These are phyloP conservation scores for Trametes villosa DNA, from an alignment of 768 basidiomycete genomes.

Conservation along the genomic window DNA sequence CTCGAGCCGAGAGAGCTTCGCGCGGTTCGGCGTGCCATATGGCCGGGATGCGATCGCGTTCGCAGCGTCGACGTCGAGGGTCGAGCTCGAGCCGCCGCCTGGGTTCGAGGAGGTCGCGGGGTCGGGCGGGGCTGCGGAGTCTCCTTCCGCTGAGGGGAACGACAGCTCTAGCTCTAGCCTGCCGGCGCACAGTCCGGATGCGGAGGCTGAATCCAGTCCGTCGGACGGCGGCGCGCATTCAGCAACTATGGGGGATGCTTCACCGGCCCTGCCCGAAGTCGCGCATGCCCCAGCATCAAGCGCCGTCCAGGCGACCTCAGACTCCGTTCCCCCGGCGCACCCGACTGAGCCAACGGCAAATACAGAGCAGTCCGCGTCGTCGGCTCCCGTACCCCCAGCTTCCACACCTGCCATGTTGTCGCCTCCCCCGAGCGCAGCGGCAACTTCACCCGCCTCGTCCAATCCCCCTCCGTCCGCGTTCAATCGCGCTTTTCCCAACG, in stretches of 20 bases:
- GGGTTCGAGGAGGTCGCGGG: conserved; percentile 32
- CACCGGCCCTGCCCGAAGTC: no score
- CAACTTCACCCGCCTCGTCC: conserved; percentile 3
- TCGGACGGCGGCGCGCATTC: not conserved
- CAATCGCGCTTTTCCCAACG: conserved; percentile 7
- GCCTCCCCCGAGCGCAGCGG: not conserved
- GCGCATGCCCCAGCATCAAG: no score
- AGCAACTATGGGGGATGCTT: not conserved
- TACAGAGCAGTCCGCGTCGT: no score
- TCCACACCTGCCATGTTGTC: not conserved
- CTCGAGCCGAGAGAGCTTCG: conserved; percentile 66
- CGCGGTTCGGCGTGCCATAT: conserved; percentile 76
- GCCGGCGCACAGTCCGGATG: not conserved
- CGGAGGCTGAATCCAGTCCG: not conserved
- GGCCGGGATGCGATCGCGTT: conserved; percentile 74
- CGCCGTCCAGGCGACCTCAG: no score
- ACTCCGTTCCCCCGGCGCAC: no score
- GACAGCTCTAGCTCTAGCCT: not conserved
- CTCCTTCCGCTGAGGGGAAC: not conserved
- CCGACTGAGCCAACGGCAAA: no score
- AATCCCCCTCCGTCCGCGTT: conserved; percentile 21
- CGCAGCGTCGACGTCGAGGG: conserved; percentile 53
- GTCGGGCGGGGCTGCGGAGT: not conserved
- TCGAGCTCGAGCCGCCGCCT: conserved; percentile 46
- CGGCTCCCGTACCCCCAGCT: not conserved